Percentiles rank a stretch among this genome's conserved stretches.
Evolutionary conservation across 1,139 yeast genomes (phyloP).

Genomic region (Waltiozyma sp.): DNA sequence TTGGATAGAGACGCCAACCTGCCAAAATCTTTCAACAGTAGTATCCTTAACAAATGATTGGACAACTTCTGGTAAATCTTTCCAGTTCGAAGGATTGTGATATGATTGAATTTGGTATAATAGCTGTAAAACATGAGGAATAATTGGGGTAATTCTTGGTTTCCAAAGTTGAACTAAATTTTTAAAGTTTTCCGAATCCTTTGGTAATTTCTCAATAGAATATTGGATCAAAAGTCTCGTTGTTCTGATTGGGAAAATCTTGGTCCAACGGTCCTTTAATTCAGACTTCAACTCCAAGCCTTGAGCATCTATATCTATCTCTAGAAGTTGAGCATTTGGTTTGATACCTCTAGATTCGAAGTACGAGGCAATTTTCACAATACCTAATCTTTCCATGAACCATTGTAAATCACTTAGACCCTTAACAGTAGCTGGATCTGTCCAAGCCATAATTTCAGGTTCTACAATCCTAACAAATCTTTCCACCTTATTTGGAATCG

Average conservation of each 20-base stretch:
- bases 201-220: slow-evolving; percentile 81
- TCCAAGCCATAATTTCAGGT: slow-evolving; percentile 89
- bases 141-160: slow-evolving; percentile 83
- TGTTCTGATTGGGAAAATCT: slow-evolving; percentile 89
- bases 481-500: slow-evolving; percentile 56
- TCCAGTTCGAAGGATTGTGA: slow-evolving; percentile 90
- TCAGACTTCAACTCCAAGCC: slow-evolving; percentile 68
- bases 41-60: slow-evolving; percentile 83
- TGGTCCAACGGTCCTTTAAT: slow-evolving; percentile 85
- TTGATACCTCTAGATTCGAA: slow-evolving; percentile 75
- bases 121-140: slow-evolving; percentile 82
- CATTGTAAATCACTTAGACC: slow-evolving; percentile 85
- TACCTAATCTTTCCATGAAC: slow-evolving; percentile 97
- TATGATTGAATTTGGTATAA: slow-evolving; percentile 88
- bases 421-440: slow-evolving; percentile 80
- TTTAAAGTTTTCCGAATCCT: slow-evolving; percentile 63
- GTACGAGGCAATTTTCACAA: slow-evolving; percentile 85
- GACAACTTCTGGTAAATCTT: slow-evolving; percentile 74
- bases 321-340: slow-evolving; percentile 61
- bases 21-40: slow-evolving; percentile 94
- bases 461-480: slow-evolving; percentile 82
- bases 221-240: slow-evolving; percentile 92
- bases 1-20: slow-evolving; percentile 91
- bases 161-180: slow-evolving; percentile 75
- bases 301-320: slow-evolving; percentile 83